Base-by-base conservation (phyloP, 2,329 filamentous ascomycete species). In the Ascochyta lentis region DNA sequence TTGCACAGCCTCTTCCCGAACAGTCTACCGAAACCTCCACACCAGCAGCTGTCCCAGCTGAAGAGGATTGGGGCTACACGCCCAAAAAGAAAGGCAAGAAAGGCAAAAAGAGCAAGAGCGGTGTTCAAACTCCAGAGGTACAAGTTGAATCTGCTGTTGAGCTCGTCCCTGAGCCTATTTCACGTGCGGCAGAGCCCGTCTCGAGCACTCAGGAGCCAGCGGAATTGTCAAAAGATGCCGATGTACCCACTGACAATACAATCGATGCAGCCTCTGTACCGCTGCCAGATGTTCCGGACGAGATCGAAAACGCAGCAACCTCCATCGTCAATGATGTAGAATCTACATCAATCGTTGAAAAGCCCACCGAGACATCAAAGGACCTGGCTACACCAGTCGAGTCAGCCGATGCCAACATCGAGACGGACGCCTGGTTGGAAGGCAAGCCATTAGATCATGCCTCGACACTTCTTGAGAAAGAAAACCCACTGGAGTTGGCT, bases 41-140 rank as follows among this genome's bases (percentile, higher is more conserved):
- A 13, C 16, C 41, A 15, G 7, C 16, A 3, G 12, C 49, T 12
- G 22, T 52, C 16, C 27, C 24, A 12, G 46, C 26, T n/a, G 60
- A 61, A 31, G 56, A 60, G 22, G 49, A 56, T 16, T 57, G 49
- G 49, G 59, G 27, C 9, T 54, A 46, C 34, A 37, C 59, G 9
- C 29, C 58, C 1, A 63, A 60, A 45, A 64, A 62, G 50, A 68
- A 68, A 40, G 42, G 50, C 41, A 68, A 67, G 47, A 70, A 67
- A 52, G 47, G 33, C 46, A 65, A 66, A 51, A 35, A 66, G 51
- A 45, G 40, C 33, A 63, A 60, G 53, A 67, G 54, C 24, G 60
- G 54, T 27, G 22, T 49, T 6, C 47, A 57, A n/a, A 61, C 54
- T 6, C 58, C 54, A 5, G 51, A 53, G 13, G 24, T 42, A 24